These are phyloP conservation scores for Suillus subalutaceus DNA, from an alignment of 768 basidiomycete genomes.

Conservation along the genomic window DNA sequence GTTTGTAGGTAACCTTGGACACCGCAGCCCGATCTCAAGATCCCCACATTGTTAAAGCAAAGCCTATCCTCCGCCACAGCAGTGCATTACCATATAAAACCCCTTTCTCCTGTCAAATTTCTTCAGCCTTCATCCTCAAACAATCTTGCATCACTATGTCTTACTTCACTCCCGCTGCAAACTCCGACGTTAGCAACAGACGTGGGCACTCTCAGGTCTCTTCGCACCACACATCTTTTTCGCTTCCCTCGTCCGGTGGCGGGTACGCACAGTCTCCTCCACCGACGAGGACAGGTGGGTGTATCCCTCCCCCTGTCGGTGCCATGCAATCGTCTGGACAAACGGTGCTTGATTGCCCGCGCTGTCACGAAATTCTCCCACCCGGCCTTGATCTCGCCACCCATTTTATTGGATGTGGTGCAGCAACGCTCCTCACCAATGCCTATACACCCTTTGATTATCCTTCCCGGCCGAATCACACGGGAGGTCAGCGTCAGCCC, in stretches of 20 bases:
- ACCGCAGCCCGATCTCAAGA: not conserved
- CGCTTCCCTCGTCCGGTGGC: not conserved
- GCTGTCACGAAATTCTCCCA: slow-evolving; percentile 16
- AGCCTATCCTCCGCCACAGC: not conserved
- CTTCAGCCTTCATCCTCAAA: slow-evolving; percentile 1
- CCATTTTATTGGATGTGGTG: slow-evolving; percentile 21
- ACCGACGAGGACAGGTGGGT: not conserved
- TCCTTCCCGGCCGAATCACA: not conserved
- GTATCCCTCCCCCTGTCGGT: slow-evolving; percentile 10
- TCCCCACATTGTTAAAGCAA: not conserved
- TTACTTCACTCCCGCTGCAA: slow-evolving; percentile 2
- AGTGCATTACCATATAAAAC: not conserved
- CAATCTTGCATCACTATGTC: slow-evolving; percentile 1
- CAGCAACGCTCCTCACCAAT: slow-evolving; percentile 14
- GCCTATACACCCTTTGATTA: slow-evolving; percentile 18
- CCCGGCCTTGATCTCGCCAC: slow-evolving; percentile 14
- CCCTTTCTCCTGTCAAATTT: not conserved
- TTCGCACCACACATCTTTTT: not conserved
- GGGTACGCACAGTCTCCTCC: not conserved
- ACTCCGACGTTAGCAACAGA: not conserved
- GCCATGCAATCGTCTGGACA: not conserved
- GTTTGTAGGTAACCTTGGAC: slow-evolving; percentile 10
- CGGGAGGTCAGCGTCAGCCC: not conserved
- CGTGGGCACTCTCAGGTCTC: not conserved
- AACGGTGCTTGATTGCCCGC: slow-evolving; percentile 13